These are phyloP conservation scores for Aethionema arabicum DNA, from an alignment of 345 rosid species.

Conservation along the genomic window DNA sequence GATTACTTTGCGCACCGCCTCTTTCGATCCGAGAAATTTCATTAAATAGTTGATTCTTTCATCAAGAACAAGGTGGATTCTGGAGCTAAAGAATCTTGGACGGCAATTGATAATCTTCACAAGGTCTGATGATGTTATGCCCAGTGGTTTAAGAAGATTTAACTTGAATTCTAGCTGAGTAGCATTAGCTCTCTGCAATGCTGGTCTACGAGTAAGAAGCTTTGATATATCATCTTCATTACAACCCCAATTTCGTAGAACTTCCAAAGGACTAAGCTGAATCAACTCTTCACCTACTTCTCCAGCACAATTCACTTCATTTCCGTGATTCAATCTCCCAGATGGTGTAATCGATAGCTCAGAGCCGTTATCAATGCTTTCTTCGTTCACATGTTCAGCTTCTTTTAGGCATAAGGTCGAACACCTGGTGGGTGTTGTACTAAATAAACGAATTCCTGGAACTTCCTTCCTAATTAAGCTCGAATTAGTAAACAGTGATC, in stretches of 20 bases:
- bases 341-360: slow-evolving; percentile 36
- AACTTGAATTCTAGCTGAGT: slow-evolving; percentile 56
- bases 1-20: slow-evolving; percentile 60
- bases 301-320: slow-evolving; percentile 15
- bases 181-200: slow-evolving; percentile 51
- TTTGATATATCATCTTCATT: slow-evolving; percentile 50
- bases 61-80: slow-evolving; percentile 56
- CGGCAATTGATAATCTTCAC: slow-evolving; percentile 76
- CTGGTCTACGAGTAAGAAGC: slow-evolving; percentile 53
- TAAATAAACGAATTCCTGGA: not conserved
- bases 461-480: not conserved
- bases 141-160: slow-evolving; percentile 49
- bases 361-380: slow-evolving; percentile 21
- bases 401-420: slow-evolving; percentile 62
- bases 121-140: slow-evolving; percentile 63
- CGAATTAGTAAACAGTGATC: slow-evolving; percentile 20
- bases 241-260: slow-evolving; percentile 76
- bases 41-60: slow-evolving; percentile 61
- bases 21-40: slow-evolving; percentile 56
- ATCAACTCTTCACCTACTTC: slow-evolving; percentile 2
- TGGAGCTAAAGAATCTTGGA: slow-evolving; percentile 64
- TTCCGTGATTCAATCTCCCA: slow-evolving; percentile 49
- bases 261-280: slow-evolving; percentile 34
- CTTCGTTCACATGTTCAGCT: slow-evolving; percentile 17
- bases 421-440: slow-evolving; percentile 39